Conservation (phyloP, 495 filamentous ascomycete genomes). For the Pseudomonodictys pantanalensis region DNA sequence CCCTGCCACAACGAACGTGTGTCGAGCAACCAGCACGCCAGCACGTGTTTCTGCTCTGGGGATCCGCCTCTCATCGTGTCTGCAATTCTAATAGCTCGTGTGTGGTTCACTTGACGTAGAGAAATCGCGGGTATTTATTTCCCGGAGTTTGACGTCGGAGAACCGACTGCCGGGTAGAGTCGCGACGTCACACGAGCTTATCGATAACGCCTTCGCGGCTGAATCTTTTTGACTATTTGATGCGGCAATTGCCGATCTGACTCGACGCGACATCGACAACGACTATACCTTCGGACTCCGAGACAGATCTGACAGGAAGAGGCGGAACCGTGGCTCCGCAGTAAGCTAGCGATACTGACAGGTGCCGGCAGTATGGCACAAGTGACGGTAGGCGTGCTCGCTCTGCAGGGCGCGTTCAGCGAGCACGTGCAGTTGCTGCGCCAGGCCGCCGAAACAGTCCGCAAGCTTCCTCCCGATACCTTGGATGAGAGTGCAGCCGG, state of each 20-base stretch:
- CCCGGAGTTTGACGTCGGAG: too few species aligned
- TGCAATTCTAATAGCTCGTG: too few species aligned
- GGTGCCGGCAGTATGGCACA: conserved; percentile 4
- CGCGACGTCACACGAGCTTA: too few species aligned
- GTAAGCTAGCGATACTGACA: too few species aligned
- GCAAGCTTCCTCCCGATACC: too few species aligned
- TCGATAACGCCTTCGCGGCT: not conserved
- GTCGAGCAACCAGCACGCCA: conserved; percentile 45
- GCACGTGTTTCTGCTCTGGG: conserved; percentile 1
- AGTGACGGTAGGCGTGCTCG: conserved; percentile 78
- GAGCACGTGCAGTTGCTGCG: conserved; percentile 80
- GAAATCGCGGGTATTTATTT: not conserved
- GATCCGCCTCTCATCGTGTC: not conserved
- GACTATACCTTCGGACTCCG: conserved; percentile 17
- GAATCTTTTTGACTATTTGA: conserved; percentile 20
- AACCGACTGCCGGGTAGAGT: too few species aligned
- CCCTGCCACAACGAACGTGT: conserved; percentile 42
- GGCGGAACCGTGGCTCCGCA: not conserved
- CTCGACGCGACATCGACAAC: conserved; percentile 18
- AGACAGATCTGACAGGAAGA: not conserved
- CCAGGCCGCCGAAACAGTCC: conserved; percentile 54
- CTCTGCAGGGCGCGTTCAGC: conserved; percentile 88
- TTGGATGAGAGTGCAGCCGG: too few species aligned
- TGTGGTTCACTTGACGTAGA: too few species aligned
- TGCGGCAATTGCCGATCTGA: not conserved